phyloP scores from a whole-genome alignment of 257 asterid genomes.

The Leonotis leonurus region DNA sequence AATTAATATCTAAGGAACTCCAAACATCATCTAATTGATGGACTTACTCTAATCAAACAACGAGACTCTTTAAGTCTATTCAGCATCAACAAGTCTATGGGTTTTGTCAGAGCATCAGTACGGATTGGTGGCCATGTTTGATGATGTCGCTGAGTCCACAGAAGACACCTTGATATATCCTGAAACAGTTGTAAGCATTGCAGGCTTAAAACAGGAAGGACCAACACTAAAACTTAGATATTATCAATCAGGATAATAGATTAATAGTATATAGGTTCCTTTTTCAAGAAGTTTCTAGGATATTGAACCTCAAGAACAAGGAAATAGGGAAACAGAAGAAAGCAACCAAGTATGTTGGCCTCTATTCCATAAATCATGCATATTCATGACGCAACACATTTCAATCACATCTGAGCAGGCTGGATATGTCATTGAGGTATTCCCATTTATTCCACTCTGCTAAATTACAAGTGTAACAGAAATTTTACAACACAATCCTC shows the following conservation, averaged over 20 bases:
- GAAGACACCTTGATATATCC: conserved; percentile 96
- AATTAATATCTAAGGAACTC: conserved; percentile 8
- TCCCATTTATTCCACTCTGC: neutral
- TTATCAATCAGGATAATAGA: neutral
- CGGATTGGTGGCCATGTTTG: conserved; percentile 99
- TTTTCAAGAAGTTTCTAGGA: neutral
- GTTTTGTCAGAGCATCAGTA: conserved; percentile 80
- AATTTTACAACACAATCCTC: conserved; percentile 21
- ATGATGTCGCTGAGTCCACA: conserved; percentile 98
- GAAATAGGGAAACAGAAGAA: neutral
- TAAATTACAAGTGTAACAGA: neutral
- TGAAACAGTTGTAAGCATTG: conserved; percentile 26
- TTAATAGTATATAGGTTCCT: neutral
- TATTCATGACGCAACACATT: neutral
- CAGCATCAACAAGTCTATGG: conserved; percentile 78
- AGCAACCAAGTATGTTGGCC: conserved; percentile 5
- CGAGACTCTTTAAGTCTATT: conserved; percentile 83
- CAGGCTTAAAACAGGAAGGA: neutral
- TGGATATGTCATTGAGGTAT: conserved; percentile 1
- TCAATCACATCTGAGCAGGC: neutral
- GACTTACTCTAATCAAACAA: conserved; percentile 77
- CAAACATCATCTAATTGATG: neutral
- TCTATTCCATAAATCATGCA: neutral
- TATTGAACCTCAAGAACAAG: conserved; percentile 9
- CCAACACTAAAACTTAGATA: neutral